Percentiles rank a stretch among this genome's conserved stretches.
Conservation (phyloP, 2,329 filamentous ascomycete genomes). For the Aspergillus sp. region DNA sequence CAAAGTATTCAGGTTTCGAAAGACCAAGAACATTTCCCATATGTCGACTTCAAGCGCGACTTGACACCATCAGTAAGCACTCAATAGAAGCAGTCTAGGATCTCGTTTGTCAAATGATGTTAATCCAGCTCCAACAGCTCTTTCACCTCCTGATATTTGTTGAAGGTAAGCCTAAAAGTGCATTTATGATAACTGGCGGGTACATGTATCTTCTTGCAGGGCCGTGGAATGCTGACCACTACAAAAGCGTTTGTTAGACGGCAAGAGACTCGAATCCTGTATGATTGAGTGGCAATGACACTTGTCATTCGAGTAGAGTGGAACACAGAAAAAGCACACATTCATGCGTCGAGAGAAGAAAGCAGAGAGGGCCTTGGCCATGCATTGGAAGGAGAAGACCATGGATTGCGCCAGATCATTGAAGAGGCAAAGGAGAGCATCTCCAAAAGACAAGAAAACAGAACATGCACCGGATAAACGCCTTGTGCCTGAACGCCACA, state of each 20-base stretch:
- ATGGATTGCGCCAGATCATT: constrained; percentile 2
- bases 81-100: too few species aligned
- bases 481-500: constrained; percentile 16
- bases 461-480: constrained; percentile 16
- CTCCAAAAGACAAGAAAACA: neutral
- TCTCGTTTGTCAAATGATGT: too few species aligned
- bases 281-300: too few species aligned
- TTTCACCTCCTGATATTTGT: too few species aligned
- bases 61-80: too few species aligned
- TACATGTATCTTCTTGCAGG: neutral
- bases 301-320: neutral
- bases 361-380: neutral
- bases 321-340: neutral
- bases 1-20: too few species aligned
- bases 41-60: too few species aligned
- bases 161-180: neutral
- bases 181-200: neutral
- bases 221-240: too few species aligned
- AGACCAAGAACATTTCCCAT: too few species aligned
- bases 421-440: constrained; percentile 8
- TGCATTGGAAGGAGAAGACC: neutral
- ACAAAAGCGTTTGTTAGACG: too few species aligned
- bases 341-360: neutral
- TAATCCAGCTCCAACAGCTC: too few species aligned
- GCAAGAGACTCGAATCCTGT: too few species aligned